Conservation (phyloP, 169 alveolate species). For the Toxoplasma gondii region DNA sequence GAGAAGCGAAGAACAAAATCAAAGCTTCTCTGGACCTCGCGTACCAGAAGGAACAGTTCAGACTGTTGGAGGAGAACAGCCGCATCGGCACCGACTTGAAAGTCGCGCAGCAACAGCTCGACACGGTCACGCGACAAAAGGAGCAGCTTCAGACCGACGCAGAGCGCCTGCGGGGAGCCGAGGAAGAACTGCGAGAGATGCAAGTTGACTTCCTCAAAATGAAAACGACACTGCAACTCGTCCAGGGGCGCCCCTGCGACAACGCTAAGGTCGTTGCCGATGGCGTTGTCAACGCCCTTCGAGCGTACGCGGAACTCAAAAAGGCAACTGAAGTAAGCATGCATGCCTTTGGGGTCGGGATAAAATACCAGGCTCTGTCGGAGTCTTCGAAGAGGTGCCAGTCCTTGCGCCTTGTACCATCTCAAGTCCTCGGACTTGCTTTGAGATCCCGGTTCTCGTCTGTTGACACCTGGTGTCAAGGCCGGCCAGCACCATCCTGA, state of each 20-base stretch:
- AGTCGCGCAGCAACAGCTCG: slow-evolving; percentile 18
- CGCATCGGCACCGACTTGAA: slow-evolving; percentile 32
- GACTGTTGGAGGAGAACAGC: slow-evolving; percentile 27
- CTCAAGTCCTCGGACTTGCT: no score
- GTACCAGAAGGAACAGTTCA: slow-evolving; percentile 22
- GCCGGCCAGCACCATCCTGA: no score
- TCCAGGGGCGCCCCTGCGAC: slow-evolving; percentile 32
- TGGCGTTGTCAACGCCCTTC: background rate
- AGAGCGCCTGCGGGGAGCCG: slow-evolving; percentile 15
- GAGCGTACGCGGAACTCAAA: slow-evolving; percentile 19
- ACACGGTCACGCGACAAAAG: background rate
- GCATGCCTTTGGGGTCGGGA: background rate
- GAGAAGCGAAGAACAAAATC: background rate
- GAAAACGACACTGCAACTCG: slow-evolving; percentile 22
- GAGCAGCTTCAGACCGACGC: slow-evolving; percentile 15
- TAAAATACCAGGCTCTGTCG: no score
- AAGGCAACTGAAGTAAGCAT: background rate
- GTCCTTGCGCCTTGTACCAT: no score
- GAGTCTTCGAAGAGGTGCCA: no score
- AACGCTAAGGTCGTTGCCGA: background rate
- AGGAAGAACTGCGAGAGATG: background rate
- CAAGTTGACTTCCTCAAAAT: slow-evolving; percentile 8
- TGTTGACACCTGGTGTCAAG: no score
- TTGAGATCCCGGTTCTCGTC: no score
- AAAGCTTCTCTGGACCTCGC: slow-evolving; percentile 1